These are phyloP conservation scores for Gleditsia sinensis DNA, from an alignment of 306 rosid species.

Conservation along the genomic window DNA sequence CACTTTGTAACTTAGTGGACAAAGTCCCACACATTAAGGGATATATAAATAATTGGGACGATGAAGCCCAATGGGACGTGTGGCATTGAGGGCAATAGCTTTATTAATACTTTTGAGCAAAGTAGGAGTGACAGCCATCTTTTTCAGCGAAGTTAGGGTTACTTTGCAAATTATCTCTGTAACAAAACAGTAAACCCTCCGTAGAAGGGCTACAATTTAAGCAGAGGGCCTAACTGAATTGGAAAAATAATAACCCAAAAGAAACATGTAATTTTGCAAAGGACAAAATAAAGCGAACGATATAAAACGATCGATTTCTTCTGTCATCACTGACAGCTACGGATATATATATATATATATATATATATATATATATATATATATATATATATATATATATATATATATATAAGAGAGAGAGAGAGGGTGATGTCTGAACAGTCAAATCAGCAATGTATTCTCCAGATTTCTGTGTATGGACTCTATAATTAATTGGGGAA, in stretches of 20 bases:
- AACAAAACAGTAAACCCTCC: conserved; percentile 13
- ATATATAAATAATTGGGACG: neutral
- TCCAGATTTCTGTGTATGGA: neutral
- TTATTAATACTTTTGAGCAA: conserved; percentile 15
- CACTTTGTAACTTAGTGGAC: neutral
- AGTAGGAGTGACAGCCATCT: conserved; percentile 34
- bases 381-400: conserved; percentile 36
- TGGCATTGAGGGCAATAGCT: conserved; percentile 36
- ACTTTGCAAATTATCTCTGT: conserved; percentile 23
- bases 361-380: conserved; percentile 35
- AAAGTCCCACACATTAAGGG: neutral
- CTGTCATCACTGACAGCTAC: conserved; percentile 62
- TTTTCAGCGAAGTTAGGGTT: conserved; percentile 44
- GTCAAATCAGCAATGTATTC: conserved; percentile 57
- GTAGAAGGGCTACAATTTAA: conserved; percentile 26
- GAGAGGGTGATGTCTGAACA: conserved; percentile 49
- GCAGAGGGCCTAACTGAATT: conserved; percentile 31
- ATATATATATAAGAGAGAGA: conserved; percentile 37
- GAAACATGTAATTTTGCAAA: neutral
- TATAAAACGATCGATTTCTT: conserved; percentile 41
- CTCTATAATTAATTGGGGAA: too few species aligned
- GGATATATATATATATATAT: conserved; percentile 40
- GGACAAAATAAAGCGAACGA: conserved; percentile 38
- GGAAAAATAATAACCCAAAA: conserved; percentile 27
- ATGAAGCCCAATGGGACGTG: conserved; percentile 33